Evolutionary conservation across 441 rosid species (phyloP).

Genomic region (Flueggea neowawraea): DNA sequence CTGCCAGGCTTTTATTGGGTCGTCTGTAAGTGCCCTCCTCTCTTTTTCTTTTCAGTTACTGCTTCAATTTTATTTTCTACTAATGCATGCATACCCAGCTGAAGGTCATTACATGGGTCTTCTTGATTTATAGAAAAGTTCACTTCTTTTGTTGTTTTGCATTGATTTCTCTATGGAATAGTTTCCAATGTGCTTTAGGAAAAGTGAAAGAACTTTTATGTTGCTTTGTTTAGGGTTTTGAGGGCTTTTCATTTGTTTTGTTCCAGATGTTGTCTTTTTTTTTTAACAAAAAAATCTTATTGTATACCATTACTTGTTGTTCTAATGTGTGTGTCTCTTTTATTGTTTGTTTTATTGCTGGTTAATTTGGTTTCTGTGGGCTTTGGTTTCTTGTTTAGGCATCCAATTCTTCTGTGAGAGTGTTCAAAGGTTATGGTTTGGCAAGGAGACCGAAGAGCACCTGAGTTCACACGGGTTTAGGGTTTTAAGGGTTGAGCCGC

Average conservation of each 20-base stretch:
- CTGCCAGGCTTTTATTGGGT: slow-evolving; percentile 53
- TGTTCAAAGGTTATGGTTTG: slow-evolving; percentile 71
- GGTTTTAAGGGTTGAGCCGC: no score
- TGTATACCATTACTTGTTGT: no score
- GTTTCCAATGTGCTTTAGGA: no score
- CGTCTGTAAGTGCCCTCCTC: slow-evolving; percentile 56
- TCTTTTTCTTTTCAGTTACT: slow-evolving; percentile 1
- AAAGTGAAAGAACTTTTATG: no score
- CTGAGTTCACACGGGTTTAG: slow-evolving; percentile 64
- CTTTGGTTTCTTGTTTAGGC: slow-evolving; percentile 49
- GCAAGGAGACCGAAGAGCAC: slow-evolving; percentile 56
- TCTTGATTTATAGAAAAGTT: background rate
- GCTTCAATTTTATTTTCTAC: background rate
- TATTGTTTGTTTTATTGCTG: no score
- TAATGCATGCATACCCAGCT: background rate
- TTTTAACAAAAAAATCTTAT: no score
- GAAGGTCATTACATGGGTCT: background rate
- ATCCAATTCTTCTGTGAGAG: slow-evolving; percentile 73
- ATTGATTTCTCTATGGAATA: background rate
- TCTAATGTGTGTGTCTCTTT: no score
- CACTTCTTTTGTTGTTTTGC: background rate
- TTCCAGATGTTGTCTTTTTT: no score
- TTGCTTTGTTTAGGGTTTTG: no score
- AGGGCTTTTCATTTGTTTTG: no score
- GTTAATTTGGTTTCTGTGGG: background rate